phyloP scores from a whole-genome alignment of 1,284 basidiomycete species.

The Cryptococcus wingfieldii region DNA sequence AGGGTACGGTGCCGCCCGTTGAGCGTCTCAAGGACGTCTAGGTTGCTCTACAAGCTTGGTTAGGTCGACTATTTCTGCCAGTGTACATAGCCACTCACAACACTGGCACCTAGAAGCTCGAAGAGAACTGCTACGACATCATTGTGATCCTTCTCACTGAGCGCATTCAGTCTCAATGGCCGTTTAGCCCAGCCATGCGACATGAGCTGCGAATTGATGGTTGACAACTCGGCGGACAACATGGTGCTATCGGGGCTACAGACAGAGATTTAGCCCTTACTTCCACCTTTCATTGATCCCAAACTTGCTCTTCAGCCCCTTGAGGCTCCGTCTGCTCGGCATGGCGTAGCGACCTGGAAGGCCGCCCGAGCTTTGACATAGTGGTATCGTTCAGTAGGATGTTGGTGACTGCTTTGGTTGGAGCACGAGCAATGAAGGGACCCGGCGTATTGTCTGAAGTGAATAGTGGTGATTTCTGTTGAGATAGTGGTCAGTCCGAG shows the following conservation, averaged over 20 bases:
- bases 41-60: slow-evolving; percentile 58
- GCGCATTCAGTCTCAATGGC: slow-evolving; percentile 57
- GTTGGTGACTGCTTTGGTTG: too few relatives aligned
- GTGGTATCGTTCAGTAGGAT: too few relatives aligned
- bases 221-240: slow-evolving; percentile 41
- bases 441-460: too few relatives aligned
- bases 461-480: too few relatives aligned
- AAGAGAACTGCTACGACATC: slow-evolving; percentile 68
- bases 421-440: too few relatives aligned
- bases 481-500: too few relatives aligned
- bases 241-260: slow-evolving; percentile 3
- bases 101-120: slow-evolving; percentile 69
- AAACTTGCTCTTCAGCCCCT: not conserved
- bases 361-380: too few relatives aligned
- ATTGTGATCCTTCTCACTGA: slow-evolving; percentile 60
- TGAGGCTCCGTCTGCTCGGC: not conserved
- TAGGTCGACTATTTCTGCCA: not conserved
- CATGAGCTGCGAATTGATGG: slow-evolving; percentile 70
- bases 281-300: not conserved
- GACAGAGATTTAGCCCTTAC: not conserved
- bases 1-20: slow-evolving; percentile 70
- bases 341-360: not conserved
- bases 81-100: slow-evolving; percentile 56
- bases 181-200: slow-evolving; percentile 69
- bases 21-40: slow-evolving; percentile 70